Base-by-base conservation (phyloP, 2,329 filamentous ascomycete genomes). In the Botryotinia convoluta region DNA sequence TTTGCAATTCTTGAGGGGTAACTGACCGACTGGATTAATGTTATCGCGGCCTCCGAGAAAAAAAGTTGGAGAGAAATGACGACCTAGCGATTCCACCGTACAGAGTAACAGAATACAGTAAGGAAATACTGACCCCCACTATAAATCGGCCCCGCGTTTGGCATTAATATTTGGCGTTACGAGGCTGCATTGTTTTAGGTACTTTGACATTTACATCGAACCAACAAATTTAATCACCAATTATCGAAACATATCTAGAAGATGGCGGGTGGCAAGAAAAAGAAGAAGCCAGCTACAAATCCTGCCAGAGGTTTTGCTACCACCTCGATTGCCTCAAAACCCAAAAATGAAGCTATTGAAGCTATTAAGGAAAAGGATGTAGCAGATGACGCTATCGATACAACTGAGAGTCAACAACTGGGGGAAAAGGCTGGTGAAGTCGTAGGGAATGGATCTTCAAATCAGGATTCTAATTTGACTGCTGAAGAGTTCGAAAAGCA, bases 281-380 rank as follows among this genome's bases (percentile, higher is more conserved):
- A 97, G 85, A 97, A 98, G 86, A 98, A 98, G 88, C 87, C 92
- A 72, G 89, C 89, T 39, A 89, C 91, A 45, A 98, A 98, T 83
- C 93, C 95, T 74, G 94, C 94, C 57, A 88, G 96, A 82, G 96
- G 95, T 29, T 97, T 98, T 84, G 94, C 95, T 76, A 99, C 96
- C 8, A 97, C 93, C 20, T 98, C 95, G 1, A 88, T 97, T 74
- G 93, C 94, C 61, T 97, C 94, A 37, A 97, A 95, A 78, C 87
- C 90, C 14, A 88, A 93, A 81, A 86, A 88, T 63, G 94, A 95
- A 80, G 75, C 82, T 74, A 80, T 83, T 54, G 82, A 83, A 60
- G 51, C 63, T 69, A 32, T 35, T 8, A 39, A 67, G 26, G 48
- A 72, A 60, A 72, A 72, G 62, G 76, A 79, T 61, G 80, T 77